phyloP scores from a whole-genome alignment of 805 yeast genomes.

The Candida broadrunensis region DNA sequence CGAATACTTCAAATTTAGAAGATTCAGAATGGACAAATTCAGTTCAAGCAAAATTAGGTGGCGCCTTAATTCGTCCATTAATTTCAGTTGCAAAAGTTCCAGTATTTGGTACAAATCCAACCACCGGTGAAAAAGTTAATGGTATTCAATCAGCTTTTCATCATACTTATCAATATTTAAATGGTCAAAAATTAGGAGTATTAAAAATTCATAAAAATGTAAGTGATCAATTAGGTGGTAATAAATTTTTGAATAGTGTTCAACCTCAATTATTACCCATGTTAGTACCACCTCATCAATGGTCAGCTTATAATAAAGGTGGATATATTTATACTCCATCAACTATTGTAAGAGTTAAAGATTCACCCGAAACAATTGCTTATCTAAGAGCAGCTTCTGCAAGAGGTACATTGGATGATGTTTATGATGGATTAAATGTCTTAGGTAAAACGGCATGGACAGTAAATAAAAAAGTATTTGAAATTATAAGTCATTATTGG shows the following conservation, averaged over 20 bases:
- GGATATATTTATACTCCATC: constrained; percentile 73
- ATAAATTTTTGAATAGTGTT: constrained; percentile 58
- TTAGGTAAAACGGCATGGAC: constrained; percentile 93
- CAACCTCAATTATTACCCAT: constrained; percentile 90
- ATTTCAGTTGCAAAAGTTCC: constrained; percentile 80
- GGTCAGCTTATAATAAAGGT: constrained; percentile 81
- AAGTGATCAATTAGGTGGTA: constrained; percentile 64
- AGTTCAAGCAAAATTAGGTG: constrained; percentile 66
- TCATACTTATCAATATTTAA: constrained; percentile 79
- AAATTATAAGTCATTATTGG: constrained; percentile 77
- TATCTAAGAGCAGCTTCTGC: constrained; percentile 83
- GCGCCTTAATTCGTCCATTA: constrained; percentile 69
- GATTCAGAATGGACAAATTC: constrained; percentile 24
- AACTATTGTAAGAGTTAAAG: constrained; percentile 70
- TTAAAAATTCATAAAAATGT: constrained; percentile 71
- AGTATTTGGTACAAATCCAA: constrained; percentile 79
- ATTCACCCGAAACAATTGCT: constrained; percentile 85
- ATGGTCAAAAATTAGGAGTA: constrained; percentile 80
- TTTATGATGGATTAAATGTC: constrained; percentile 80
- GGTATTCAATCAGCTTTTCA: constrained; percentile 88
- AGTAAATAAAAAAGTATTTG: constrained; percentile 68
- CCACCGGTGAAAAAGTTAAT: constrained; percentile 34
- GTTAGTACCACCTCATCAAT: constrained; percentile 86
- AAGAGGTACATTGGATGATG: constrained; percentile 57
- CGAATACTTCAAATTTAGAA: constrained; percentile 6